Conservation (phyloP, 2,329 filamentous ascomycete genomes). For the Aureobasidium zeae region DNA sequence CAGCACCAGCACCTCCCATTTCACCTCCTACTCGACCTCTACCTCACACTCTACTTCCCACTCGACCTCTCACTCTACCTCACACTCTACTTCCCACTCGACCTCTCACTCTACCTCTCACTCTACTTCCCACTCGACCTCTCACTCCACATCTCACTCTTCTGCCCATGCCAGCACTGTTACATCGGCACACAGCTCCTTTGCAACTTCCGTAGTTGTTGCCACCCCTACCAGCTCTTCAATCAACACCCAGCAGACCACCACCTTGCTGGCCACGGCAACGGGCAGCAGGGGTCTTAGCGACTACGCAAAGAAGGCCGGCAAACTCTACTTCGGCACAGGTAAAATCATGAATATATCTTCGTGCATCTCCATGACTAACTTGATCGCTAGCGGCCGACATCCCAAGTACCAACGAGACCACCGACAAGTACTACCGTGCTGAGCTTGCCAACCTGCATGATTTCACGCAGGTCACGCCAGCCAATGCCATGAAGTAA, state of each 20-base stretch:
- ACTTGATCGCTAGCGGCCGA: too few species aligned
- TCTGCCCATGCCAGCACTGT: neutral
- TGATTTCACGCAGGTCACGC: slow-evolving; percentile 57
- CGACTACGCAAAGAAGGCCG: slow-evolving; percentile 45
- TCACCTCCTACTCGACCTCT: neutral
- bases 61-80: neutral
- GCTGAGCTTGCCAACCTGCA: slow-evolving; percentile 44
- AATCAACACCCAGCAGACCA: slow-evolving; percentile 10
- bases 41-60: neutral
- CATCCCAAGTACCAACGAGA: slow-evolving; percentile 35
- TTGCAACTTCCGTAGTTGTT: neutral
- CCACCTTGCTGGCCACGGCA: slow-evolving; percentile 4
- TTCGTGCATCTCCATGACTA: too few species aligned
- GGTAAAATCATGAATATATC: too few species aligned
- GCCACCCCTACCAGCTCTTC: slow-evolving; percentile 7
- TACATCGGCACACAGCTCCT: neutral
- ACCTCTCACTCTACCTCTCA: slow-evolving; percentile 5
- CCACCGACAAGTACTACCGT: slow-evolving; percentile 47
- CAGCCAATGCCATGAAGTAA: slow-evolving; percentile 51
- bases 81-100: neutral
- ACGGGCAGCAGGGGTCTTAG: slow-evolving; percentile 33
- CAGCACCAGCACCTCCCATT: slow-evolving; percentile 9
- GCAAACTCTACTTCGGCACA: slow-evolving; percentile 47
- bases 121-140: neutral
- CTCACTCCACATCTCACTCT: slow-evolving; percentile 1